Percentiles rank a stretch among this genome's conserved stretches.
These are phyloP conservation scores for Davidsoniella australis DNA, from an alignment of 2,329 filamentous ascomycete species.

Conservation along the genomic window DNA sequence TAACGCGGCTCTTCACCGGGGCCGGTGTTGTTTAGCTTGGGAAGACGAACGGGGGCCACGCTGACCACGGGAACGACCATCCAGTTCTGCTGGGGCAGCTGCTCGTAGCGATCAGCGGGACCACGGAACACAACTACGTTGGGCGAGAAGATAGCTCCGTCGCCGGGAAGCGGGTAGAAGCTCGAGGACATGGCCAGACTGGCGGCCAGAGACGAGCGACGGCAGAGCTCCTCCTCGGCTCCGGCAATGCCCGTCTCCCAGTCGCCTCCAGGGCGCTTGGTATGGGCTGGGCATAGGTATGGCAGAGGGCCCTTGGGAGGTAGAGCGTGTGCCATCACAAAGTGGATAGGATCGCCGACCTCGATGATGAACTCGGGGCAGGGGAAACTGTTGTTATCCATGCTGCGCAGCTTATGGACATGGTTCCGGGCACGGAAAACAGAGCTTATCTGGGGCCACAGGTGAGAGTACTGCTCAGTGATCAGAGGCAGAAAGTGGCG, in stretches of 20 bases:
- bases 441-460: constrained; percentile 41
- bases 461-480: constrained; percentile 34
- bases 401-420: constrained; percentile 17
- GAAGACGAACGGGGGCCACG: constrained; percentile 53
- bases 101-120: constrained; percentile 46
- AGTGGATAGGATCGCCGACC: constrained; percentile 40
- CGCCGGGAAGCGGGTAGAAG: constrained; percentile 50
- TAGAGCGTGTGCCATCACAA: constrained; percentile 38
- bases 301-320: constrained; percentile 33
- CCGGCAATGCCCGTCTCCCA: constrained; percentile 48
- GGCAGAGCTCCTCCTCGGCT: constrained; percentile 50
- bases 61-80: constrained; percentile 53
- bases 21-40: constrained; percentile 42
- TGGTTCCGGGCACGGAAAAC: constrained; percentile 35
- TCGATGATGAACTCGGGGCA: constrained; percentile 34
- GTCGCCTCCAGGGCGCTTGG: constrained; percentile 60
- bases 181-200: constrained; percentile 42
- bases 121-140: constrained; percentile 58
- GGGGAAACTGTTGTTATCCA: not conserved
- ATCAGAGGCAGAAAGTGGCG: constrained; percentile 47
- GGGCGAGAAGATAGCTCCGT: constrained; percentile 53
- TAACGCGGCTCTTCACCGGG: constrained; percentile 34
- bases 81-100: constrained; percentile 34
- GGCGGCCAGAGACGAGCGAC: constrained; percentile 56
- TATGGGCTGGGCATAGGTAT: constrained; percentile 59